phyloP scores from a whole-genome alignment of 257 asterid species.

The Solanum stenotomum region DNA sequence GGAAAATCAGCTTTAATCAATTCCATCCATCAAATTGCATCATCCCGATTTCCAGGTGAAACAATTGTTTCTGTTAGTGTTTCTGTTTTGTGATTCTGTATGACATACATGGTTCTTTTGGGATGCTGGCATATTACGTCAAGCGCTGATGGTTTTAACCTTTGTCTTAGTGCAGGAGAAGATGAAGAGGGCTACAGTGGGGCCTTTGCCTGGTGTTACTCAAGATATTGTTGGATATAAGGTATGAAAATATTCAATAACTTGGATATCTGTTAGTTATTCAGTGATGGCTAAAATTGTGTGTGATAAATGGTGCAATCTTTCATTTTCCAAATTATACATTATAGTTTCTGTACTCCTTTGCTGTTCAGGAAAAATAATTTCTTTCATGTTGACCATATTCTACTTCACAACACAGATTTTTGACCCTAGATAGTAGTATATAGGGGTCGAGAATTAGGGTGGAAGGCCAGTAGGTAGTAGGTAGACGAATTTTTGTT shows the following conservation, averaged over 20 bases:
- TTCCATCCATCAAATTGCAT: conserved; percentile 78
- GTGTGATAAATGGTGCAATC: neutral
- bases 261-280: neutral
- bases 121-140: neutral
- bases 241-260: conserved; percentile 21
- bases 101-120: neutral
- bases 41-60: conserved; percentile 75
- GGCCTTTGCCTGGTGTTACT: conserved; percentile 95
- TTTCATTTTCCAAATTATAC: neutral
- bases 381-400: neutral
- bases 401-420: neutral
- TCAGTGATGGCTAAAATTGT: neutral
- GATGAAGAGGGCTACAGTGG: conserved; percentile 87
- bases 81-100: neutral
- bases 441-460: neutral
- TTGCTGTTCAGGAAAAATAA: neutral
- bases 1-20: conserved; percentile 88
- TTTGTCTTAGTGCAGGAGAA: conserved; percentile 82
- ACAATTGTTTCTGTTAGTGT: conserved; percentile 1
- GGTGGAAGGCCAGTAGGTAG: neutral
- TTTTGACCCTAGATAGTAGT: neutral
- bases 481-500: neutral
- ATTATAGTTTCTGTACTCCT: neutral
- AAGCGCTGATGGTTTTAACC: conserved; percentile 18
- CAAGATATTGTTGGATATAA: conserved; percentile 97